A percentile compares a stretch with the other conserved stretches of the same genome.
phyloP scores from a whole-genome alignment of 176 grass and related monocot genomes.

The Eleusine coracana region DNA sequence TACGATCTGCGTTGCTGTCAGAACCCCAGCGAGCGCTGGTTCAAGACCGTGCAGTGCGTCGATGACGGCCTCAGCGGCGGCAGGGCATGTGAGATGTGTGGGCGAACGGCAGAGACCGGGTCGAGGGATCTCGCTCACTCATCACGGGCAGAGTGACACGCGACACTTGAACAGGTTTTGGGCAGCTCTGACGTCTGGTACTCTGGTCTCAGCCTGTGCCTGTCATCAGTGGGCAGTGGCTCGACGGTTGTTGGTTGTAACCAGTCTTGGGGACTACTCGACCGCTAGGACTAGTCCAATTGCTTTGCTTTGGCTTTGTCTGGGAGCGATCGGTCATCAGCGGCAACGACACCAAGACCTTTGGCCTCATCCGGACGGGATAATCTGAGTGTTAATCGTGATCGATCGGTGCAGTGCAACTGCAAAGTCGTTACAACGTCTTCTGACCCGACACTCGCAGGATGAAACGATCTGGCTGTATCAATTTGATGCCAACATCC shows the following conservation, averaged over 20 bases:
- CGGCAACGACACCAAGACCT: background rate
- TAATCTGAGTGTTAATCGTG: no score
- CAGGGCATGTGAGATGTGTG: background rate
- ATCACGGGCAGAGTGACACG: background rate
- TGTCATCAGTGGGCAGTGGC: background rate
- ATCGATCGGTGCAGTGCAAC: no score
- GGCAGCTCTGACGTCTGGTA: background rate
- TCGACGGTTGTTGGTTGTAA: conserved; percentile 15
- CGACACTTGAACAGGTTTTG: conserved; percentile 1
- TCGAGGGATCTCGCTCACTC: background rate
- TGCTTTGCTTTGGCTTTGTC: conserved; percentile 38
- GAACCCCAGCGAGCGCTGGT: conserved; percentile 5
- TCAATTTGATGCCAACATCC: conserved; percentile 11
- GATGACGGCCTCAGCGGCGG: background rate
- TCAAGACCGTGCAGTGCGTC: background rate
- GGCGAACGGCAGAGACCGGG: conserved; percentile 1
- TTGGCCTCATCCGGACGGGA: background rate
- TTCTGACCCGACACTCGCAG: background rate
- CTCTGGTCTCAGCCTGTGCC: no score
- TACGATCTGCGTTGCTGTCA: background rate
- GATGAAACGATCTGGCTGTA: background rate
- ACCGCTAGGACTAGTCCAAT: conserved; percentile 19
- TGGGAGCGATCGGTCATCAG: conserved; percentile 13
- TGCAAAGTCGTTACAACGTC: background rate
- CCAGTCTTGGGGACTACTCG: conserved; percentile 28